These are phyloP conservation scores for Juglanconis sp. DNA, from an alignment of 2,329 filamentous ascomycete species.

Conservation along the genomic window DNA sequence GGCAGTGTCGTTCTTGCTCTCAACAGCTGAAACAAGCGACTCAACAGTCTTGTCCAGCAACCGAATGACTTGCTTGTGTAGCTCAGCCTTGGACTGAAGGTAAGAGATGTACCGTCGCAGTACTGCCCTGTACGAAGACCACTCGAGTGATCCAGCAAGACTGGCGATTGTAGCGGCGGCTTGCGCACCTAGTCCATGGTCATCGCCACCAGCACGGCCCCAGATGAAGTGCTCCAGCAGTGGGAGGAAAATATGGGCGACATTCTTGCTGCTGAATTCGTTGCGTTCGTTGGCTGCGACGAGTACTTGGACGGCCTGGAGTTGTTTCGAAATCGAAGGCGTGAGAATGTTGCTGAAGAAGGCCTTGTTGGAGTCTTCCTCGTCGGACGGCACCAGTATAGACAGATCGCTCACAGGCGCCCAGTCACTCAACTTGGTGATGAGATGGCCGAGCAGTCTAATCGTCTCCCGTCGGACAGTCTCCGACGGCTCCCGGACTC, in stretches of 20 bases:
- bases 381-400: conserved; percentile 56
- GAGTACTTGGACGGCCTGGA: conserved; percentile 77
- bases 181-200: conserved; percentile 82
- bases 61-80: conserved; percentile 81
- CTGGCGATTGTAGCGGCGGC: conserved; percentile 76
- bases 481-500: conserved; percentile 75
- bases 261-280: conserved; percentile 70
- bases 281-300: conserved; percentile 63
- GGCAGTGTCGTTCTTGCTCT: conserved; percentile 29
- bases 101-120: conserved; percentile 82
- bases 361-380: conserved; percentile 67
- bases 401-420: conserved; percentile 70
- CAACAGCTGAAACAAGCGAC: conserved; percentile 59
- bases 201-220: conserved; percentile 69
- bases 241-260: conserved; percentile 84
- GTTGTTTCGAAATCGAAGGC: conserved; percentile 80
- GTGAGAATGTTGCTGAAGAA: conserved; percentile 94
- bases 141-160: conserved; percentile 74
- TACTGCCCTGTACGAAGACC: conserved; percentile 84
- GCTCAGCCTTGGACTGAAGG: conserved; percentile 73
- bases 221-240: conserved; percentile 94
- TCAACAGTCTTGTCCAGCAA: conserved; percentile 81
- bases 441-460: conserved; percentile 72
- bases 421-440: conserved; percentile 69
- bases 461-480: conserved; percentile 81